phyloP scores from a whole-genome alignment of 2,329 filamentous ascomycete species.

The Trichophyton simii region DNA sequence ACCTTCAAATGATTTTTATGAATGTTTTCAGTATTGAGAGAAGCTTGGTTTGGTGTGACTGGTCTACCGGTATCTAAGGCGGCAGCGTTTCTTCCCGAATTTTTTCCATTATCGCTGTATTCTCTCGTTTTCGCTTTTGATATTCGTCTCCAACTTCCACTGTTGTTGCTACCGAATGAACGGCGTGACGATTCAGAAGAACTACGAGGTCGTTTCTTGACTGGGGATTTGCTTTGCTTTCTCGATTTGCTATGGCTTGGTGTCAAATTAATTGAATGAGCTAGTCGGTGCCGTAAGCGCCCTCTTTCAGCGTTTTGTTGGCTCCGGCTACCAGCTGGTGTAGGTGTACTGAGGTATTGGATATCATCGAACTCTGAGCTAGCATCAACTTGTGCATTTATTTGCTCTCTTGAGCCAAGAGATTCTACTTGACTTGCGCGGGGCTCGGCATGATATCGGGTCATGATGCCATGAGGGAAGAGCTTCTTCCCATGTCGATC shows the following conservation, averaged over 20 bases:
- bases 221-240: constrained; percentile 31
- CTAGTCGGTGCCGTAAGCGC: constrained; percentile 48
- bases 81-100: neutral
- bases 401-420: neutral
- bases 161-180: constrained; percentile 36
- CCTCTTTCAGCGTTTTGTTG: constrained; percentile 33
- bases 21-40: neutral
- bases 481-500: constrained; percentile 64
- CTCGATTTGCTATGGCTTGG: constrained; percentile 42
- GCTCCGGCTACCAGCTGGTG: constrained; percentile 20
- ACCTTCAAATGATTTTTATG: neutral
- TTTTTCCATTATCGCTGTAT: neutral
- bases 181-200: constrained; percentile 41
- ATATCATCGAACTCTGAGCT: neutral
- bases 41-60: neutral
- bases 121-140: neutral
- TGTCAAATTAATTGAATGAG: constrained; percentile 44
- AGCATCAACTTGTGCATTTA: neutral
- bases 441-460: constrained; percentile 8
- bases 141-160: constrained; percentile 8
- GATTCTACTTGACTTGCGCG: neutral
- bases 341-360: constrained; percentile 29
- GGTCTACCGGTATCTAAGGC: neutral
- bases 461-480: constrained; percentile 30
- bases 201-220: constrained; percentile 38